Percentiles rank a stretch among this genome's conserved stretches.
These are phyloP conservation scores for Fagopyrum tataricum DNA, from an alignment of 148 eudicot genomes.

Conservation along the genomic window DNA sequence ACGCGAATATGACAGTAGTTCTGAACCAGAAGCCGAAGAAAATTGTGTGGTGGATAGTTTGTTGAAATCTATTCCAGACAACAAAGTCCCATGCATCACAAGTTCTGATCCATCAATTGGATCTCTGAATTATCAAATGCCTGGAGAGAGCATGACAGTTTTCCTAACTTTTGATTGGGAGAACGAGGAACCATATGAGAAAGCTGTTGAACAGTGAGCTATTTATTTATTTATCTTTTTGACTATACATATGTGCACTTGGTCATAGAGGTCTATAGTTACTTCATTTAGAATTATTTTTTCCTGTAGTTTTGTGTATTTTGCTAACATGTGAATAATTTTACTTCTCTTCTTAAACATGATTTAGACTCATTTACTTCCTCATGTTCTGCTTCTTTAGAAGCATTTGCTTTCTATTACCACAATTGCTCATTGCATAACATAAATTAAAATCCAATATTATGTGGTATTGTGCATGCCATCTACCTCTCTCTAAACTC, in stretches of 20 bases:
- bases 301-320: not conserved
- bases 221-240: slow-evolving; percentile 10
- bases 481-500: slow-evolving; percentile 1
- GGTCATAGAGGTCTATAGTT: not conserved
- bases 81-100: slow-evolving; percentile 26
- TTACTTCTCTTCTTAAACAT: not conserved
- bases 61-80: slow-evolving; percentile 33
- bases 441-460: not conserved
- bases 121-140: slow-evolving; percentile 37
- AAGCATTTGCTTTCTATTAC: not conserved
- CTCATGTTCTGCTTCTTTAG: not conserved
- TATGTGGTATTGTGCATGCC: not conserved
- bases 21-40: slow-evolving; percentile 77
- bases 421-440: not conserved
- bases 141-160: slow-evolving; percentile 46
- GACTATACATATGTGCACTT: not conserved
- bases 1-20: slow-evolving; percentile 69
- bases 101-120: slow-evolving; percentile 47
- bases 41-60: slow-evolving; percentile 27
- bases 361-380: not conserved
- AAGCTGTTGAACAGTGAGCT: slow-evolving; percentile 77
- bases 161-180: slow-evolving; percentile 94
- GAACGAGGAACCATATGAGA: slow-evolving; percentile 88
- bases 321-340: not conserved
- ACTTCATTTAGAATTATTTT: not conserved